Conservation (phyloP, 2,329 filamentous ascomycete genomes). For the Fusarium sarcochroum region DNA sequence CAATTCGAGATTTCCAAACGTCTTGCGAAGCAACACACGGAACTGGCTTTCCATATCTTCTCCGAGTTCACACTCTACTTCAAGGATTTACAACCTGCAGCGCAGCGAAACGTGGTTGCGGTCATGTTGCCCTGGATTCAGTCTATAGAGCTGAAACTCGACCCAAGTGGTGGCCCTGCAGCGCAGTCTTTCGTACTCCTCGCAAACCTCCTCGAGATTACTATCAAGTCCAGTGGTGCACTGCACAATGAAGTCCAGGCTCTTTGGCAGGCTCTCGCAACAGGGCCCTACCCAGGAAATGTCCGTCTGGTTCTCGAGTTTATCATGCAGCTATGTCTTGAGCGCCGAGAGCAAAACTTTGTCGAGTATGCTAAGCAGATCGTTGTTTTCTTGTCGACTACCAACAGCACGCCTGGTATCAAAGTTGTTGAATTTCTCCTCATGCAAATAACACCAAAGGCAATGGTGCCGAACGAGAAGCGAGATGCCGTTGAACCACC, state of each 20-base stretch:
- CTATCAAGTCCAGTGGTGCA: constrained; percentile 88
- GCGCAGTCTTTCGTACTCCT: constrained; percentile 94
- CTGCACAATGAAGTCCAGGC: constrained; percentile 98
- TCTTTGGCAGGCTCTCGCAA: constrained; percentile 95
- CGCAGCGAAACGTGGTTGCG: constrained; percentile 93
- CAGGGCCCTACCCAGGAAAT: constrained; percentile 92
- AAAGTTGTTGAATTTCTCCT: constrained; percentile 96
- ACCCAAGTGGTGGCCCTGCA: constrained; percentile 91
- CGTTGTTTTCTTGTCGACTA: constrained; percentile 94
- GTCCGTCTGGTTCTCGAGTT: constrained; percentile 96
- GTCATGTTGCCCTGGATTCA: constrained; percentile 98
- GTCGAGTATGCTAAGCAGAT: constrained; percentile 99
- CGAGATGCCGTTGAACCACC: constrained; percentile 77
- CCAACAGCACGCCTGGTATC: constrained; percentile 77
- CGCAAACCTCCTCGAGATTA: constrained; percentile 95
- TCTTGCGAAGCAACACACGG: constrained; percentile 87
- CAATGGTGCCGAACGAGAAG: constrained; percentile 96
- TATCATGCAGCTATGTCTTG: constrained; percentile 93
- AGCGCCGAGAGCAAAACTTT: constrained; percentile 96
- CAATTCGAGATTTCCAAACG: constrained; percentile 97
- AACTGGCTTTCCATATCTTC: constrained; percentile 93
- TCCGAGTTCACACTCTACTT: constrained; percentile 97
- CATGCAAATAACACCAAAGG: constrained; percentile 90
- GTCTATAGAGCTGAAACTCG: constrained; percentile 90
- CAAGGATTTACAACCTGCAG: constrained; percentile 84